A percentile compares a stretch with the other conserved stretches of the same genome.
These are phyloP conservation scores for Phytophthora parvispora DNA, from an alignment of 352 stramenopile genomes.

Conservation along the genomic window DNA sequence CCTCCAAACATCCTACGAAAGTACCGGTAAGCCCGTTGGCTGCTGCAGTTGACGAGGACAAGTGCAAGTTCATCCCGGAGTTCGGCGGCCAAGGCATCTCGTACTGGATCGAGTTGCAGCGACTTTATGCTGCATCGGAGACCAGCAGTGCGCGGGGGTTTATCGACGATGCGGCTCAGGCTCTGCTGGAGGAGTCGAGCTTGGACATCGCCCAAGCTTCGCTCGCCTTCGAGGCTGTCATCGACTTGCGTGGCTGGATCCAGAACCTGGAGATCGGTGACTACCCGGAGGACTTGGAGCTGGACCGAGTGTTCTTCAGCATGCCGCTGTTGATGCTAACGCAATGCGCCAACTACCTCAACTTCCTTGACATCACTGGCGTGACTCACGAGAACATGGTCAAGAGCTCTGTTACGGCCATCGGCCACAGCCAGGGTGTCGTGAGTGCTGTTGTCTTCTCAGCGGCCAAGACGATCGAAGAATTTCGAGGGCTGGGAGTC, in stretches of 20 bases:
- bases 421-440: slow-evolving; percentile 88
- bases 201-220: slow-evolving; percentile 50
- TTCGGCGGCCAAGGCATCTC: slow-evolving; percentile 78
- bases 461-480: slow-evolving; percentile 53
- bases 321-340: slow-evolving; percentile 85
- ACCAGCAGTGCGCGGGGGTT: slow-evolving; percentile 42
- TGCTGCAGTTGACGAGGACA: slow-evolving; percentile 25
- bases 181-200: slow-evolving; percentile 62
- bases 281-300: slow-evolving; percentile 9
- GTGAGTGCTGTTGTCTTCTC: slow-evolving; percentile 79
- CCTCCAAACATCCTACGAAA: too few species aligned
- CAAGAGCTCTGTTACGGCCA: slow-evolving; percentile 42
- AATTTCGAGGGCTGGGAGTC: slow-evolving; percentile 65
- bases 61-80: slow-evolving; percentile 54
- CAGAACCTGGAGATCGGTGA: slow-evolving; percentile 33
- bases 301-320: slow-evolving; percentile 70
- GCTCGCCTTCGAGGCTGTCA: slow-evolving; percentile 50
- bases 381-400: slow-evolving; percentile 73
- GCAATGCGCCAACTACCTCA: slow-evolving; percentile 83
- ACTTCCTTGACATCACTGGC: slow-evolving; percentile 61
- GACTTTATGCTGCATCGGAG: slow-evolving; percentile 53
- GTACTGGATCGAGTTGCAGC: slow-evolving; percentile 74
- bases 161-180: slow-evolving; percentile 55
- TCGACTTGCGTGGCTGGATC: slow-evolving; percentile 73
- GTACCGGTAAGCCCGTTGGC: too few species aligned